Evolutionary conservation across 2,329 filamentous ascomycete genomes (phyloP).

Genomic region (Dactylellina sp.): DNA sequence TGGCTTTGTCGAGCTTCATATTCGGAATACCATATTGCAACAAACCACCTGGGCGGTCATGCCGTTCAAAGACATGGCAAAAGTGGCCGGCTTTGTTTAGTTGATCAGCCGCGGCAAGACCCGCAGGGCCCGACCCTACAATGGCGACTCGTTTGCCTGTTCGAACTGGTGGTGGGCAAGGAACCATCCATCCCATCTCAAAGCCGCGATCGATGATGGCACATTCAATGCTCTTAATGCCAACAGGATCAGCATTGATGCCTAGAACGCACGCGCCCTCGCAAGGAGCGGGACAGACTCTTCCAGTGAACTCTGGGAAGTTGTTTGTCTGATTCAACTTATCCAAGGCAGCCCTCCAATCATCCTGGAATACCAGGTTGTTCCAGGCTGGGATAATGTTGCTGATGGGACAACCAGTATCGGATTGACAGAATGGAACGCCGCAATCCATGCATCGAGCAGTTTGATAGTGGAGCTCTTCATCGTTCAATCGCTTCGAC

Average conservation of each 20-base stretch:
- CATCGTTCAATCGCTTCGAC: conserved; percentile 85
- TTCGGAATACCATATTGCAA: conserved; percentile 96
- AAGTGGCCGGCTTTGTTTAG: conserved; percentile 90
- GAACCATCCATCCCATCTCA: conserved; percentile 98
- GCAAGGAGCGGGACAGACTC: conserved; percentile 95
- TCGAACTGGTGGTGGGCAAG: conserved; percentile 79
- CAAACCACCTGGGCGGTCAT: conserved; percentile 88
- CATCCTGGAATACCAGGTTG: conserved; percentile 68
- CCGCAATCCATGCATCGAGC: conserved; percentile 99
- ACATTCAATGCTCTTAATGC: conserved; percentile 98
- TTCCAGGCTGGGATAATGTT: conserved; percentile 86
- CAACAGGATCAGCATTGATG: conserved; percentile 96
- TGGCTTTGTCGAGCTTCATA: conserved; percentile 99
- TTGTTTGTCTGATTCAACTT: conserved; percentile 96
- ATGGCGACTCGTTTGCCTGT: conserved; percentile 89
- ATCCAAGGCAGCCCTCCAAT: conserved; percentile 93
- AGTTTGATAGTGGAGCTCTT: conserved; percentile 95
- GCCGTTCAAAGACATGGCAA: conserved; percentile 91
- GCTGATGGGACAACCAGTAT: conserved; percentile 92
- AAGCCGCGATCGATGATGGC: conserved; percentile 98
- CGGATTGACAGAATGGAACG: conserved; percentile 97
- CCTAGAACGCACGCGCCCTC: conserved; percentile 95
- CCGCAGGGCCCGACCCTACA: conserved; percentile 91
- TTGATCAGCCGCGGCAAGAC: conserved; percentile 90
- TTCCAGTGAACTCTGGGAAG: conserved; percentile 97